These are phyloP conservation scores for Xylaria palmicola DNA, from an alignment of 495 filamentous ascomycete species.

Conservation along the genomic window DNA sequence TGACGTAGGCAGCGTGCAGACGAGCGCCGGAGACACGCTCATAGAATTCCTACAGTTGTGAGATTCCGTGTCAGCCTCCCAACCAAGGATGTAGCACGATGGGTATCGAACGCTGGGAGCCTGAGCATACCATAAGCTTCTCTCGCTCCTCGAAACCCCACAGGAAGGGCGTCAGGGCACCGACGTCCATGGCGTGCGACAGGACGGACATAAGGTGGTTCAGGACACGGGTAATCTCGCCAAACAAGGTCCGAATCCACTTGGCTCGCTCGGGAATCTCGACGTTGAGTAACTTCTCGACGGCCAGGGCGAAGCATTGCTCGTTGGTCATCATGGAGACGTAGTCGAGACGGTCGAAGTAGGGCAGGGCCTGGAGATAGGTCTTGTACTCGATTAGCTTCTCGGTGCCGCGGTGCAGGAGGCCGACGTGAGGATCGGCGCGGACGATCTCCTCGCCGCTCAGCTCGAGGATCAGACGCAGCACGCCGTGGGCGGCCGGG, in stretches of 20 bases:
- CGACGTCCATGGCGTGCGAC: conserved; percentile 99
- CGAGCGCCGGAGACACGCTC: conserved; percentile 98
- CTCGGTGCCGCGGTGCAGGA: conserved; percentile 96
- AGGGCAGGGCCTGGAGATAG: conserved; percentile 96
- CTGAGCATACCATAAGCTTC: conserved; percentile 87
- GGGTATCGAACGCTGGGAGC: background rate
- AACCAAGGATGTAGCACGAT: background rate
- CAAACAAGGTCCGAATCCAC: conserved; percentile 95
- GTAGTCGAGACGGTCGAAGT: conserved; percentile 98
- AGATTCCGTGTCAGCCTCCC: conserved; percentile 7
- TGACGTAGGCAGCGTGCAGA: conserved; percentile 96
- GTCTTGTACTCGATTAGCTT: conserved; percentile 99
- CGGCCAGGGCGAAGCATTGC: conserved; percentile 91
- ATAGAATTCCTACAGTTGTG: conserved; percentile 83
- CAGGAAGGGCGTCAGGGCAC: conserved; percentile 95
- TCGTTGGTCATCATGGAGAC: conserved; percentile 99
- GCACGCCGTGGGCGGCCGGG: conserved; percentile 96
- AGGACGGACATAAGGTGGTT: conserved; percentile 99
- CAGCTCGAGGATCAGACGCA: conserved; percentile 95
- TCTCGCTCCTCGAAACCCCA: conserved; percentile 99
- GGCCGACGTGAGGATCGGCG: conserved; percentile 92
- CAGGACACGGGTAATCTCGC: conserved; percentile 88
- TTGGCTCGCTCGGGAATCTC: conserved; percentile 96
- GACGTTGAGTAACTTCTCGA: conserved; percentile 97
- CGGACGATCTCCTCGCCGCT: conserved; percentile 98